phyloP scores from a whole-genome alignment of 2,329 filamentous ascomycete genomes.

The Microdochium bolleyi region DNA sequence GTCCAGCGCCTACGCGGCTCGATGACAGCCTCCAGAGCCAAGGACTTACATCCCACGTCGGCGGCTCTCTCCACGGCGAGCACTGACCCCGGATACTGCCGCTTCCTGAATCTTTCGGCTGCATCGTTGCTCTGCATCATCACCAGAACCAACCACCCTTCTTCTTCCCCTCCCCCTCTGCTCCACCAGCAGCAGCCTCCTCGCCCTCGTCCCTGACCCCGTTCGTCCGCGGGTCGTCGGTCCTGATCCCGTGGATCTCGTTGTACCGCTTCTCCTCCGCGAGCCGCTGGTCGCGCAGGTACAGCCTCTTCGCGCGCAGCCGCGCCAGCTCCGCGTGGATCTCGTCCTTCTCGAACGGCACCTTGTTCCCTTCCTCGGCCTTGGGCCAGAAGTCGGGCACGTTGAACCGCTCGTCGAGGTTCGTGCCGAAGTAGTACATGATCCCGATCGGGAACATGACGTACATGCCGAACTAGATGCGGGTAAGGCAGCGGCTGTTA shows the following conservation, averaged over 20 bases:
- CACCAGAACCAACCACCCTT: not conserved
- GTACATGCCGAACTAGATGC: slow-evolving; percentile 94
- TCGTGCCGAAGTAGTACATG: slow-evolving; percentile 99
- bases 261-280: slow-evolving; percentile 24
- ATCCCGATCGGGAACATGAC: slow-evolving; percentile 97
- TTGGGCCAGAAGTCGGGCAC: slow-evolving; percentile 94
- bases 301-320: slow-evolving; percentile 56
- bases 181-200: not conserved
- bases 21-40: too few relatives aligned
- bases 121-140: too few relatives aligned
- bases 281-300: slow-evolving; percentile 64
- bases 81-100: not conserved
- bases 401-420: slow-evolving; percentile 85
- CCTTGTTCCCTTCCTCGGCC: slow-evolving; percentile 64
- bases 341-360: slow-evolving; percentile 72
- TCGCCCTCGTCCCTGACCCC: slow-evolving; percentile 4
- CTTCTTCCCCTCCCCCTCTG: slow-evolving; percentile 1
- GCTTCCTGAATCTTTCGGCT: too few relatives aligned
- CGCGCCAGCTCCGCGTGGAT: slow-evolving; percentile 75
- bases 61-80: not conserved
- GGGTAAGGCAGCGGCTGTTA: too few relatives aligned
- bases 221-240: slow-evolving; percentile 4
- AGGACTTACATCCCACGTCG: not conserved
- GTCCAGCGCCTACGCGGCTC: too few relatives aligned
- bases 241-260: not conserved